These are phyloP conservation scores for Claviceps sp. DNA, from an alignment of 2,329 filamentous ascomycete genomes.

Conservation along the genomic window DNA sequence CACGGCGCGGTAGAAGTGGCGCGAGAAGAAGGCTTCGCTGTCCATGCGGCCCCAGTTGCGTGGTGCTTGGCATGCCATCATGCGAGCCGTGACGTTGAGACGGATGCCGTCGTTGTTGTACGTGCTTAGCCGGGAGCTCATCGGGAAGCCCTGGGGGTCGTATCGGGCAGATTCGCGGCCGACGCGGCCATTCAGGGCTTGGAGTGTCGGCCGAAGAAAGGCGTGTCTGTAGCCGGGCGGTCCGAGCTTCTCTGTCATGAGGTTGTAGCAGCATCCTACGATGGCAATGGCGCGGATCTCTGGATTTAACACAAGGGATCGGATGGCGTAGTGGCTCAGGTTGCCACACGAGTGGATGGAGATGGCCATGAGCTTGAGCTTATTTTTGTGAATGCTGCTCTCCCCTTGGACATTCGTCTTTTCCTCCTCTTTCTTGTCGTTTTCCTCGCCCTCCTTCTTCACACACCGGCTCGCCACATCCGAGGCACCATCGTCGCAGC, in stretches of 20 bases:
- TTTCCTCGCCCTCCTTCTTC: not conserved
- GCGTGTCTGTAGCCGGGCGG: constrained; percentile 79
- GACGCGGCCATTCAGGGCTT: constrained; percentile 56
- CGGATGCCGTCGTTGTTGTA: constrained; percentile 53
- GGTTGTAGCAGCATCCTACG: constrained; percentile 96
- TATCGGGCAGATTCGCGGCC: constrained; percentile 54
- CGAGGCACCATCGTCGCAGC: constrained; percentile 12
- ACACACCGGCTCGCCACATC: not conserved
- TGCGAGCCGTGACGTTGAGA: constrained; percentile 89
- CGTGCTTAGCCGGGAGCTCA: constrained; percentile 58
- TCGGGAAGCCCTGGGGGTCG: constrained; percentile 87
- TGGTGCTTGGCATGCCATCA: constrained; percentile 96
- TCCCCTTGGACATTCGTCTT: no score
- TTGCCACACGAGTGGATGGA: constrained; percentile 97
- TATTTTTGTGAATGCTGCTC: constrained; percentile 11
- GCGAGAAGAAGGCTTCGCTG: constrained; percentile 76
- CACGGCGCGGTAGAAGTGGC: constrained; percentile 85
- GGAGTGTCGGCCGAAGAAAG: constrained; percentile 54
- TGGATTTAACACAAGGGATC: constrained; percentile 72
- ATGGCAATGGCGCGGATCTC: constrained; percentile 83
- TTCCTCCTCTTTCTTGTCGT: not conserved
- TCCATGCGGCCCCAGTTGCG: constrained; percentile 77
- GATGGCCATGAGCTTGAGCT: constrained; percentile 62
- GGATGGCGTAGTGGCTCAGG: constrained; percentile 85
- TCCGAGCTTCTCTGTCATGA: constrained; percentile 79